Evolutionary conservation across 73 alveolate species (phyloP), one percentile per base, ranked within the genome.

Genomic region (Paramecium sexaurelia): DNA sequence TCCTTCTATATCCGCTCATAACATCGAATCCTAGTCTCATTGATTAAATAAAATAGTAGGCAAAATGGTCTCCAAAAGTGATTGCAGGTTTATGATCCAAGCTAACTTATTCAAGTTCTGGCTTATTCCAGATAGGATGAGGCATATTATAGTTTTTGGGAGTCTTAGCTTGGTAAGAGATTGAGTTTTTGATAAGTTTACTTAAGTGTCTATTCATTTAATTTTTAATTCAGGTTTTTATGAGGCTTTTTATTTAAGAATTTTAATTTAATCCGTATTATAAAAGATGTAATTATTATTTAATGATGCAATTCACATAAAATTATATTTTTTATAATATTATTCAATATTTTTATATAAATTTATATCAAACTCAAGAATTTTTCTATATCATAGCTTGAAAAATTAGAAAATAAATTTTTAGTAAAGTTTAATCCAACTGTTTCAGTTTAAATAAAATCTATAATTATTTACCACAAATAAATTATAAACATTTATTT

Each of bases 1-100:
- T 61, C 43, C 39, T 87, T 36, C 37, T 66, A 36, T 87, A 87
- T n/a, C 93, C 93, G 61, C 93, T 86, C 93, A 86, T 86, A 5
- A 86, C 51, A 86, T 86, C 93, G 68, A 86, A 86, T 0, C 93
- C 89, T 1, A 39, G 0, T 87, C 93, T 87, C 45, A 87, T 36
- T 19, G 89, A 66, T 35, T 66, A 24, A 10, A 87, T 67, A 24
- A 67, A 51, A 27, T 36, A 87, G 37, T 57, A 35, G 0, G 93
- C 69, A 56, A 87, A 66, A 17, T 55, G 36, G 37, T 87, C 93
- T 6, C 93, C 93, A 39, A 87, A 66, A 20, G 66, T 87, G 35
- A 36, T 20, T 36, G 89, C 86, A 13, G 66, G 39, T 19, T 66
- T 33, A 35, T 87, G 93, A 36, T 57, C 75, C 4, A 87, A 7